Conservation (phyloP, 257 asterid species). For the Capsicum chinense region DNA sequence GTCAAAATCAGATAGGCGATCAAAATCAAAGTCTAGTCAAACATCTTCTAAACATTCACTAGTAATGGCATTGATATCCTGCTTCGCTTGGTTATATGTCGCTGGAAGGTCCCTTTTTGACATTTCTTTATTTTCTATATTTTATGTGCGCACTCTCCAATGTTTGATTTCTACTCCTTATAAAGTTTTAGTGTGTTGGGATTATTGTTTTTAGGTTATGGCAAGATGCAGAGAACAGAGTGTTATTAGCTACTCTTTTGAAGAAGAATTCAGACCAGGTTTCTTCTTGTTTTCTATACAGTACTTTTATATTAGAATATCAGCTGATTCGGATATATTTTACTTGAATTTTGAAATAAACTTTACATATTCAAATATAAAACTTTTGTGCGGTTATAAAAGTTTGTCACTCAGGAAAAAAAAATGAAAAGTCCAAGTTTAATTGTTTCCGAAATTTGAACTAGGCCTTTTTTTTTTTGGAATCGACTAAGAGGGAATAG, state of each 20-base stretch:
- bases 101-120: constrained; percentile 67
- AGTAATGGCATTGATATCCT: constrained; percentile 65
- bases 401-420: background rate
- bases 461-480: background rate
- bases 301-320: too few relatives aligned
- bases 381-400: background rate
- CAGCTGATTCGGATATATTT: too few relatives aligned
- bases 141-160: background rate
- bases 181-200: background rate
- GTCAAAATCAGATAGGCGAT: constrained; percentile 75
- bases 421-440: background rate
- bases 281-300: constrained; percentile 26
- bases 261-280: constrained; percentile 72
- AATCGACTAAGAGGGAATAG: background rate
- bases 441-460: background rate
- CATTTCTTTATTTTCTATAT: background rate
- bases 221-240: constrained; percentile 91
- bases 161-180: background rate
- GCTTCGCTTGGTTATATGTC: constrained; percentile 90
- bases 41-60: constrained; percentile 74
- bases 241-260: constrained; percentile 54
- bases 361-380: background rate
- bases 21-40: constrained; percentile 63
- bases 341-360: too few relatives aligned
- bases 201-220: constrained; percentile 56